These are phyloP conservation scores for Coniella vitis DNA, from an alignment of 2,329 filamentous ascomycete species.

Conservation along the genomic window DNA sequence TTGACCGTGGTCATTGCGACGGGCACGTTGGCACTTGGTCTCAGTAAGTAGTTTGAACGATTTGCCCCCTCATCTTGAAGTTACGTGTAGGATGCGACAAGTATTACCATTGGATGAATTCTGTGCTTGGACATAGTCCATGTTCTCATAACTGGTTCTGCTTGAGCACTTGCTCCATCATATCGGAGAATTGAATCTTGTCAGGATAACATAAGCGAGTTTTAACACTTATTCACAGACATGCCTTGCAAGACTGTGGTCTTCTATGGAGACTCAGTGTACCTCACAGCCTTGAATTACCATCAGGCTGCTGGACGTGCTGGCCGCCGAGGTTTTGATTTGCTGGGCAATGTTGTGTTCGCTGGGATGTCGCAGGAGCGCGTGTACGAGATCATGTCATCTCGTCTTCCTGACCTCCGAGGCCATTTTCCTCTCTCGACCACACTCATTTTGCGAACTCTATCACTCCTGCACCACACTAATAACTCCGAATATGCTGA, in stretches of 20 bases:
- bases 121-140: no score
- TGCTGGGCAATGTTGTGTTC: conserved; percentile 77
- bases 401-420: conserved; percentile 63
- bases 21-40: conserved; percentile 68
- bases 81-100: no score
- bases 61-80: no score
- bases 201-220: no score
- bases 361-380: conserved; percentile 56
- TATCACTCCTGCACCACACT: conserved; percentile 60
- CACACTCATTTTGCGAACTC: conserved; percentile 61
- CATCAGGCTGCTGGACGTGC: conserved; percentile 71
- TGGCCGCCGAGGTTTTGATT: conserved; percentile 72
- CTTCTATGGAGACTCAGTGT: conserved; percentile 67
- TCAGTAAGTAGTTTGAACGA: conserved; percentile 35
- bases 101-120: no score
- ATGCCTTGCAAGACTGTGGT: conserved; percentile 80
- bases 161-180: no score
- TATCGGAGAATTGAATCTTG: no score
- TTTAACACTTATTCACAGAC: conserved; percentile 25
- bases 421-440: conserved; percentile 76
- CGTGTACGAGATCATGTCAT: conserved; percentile 63
- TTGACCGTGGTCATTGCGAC: conserved; percentile 67
- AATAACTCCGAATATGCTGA: conserved; percentile 55
- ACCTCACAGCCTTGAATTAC: conserved; percentile 68
- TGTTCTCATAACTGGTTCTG: no score